phyloP scores from a whole-genome alignment of 805 yeast species.

The Ogataea nakhonphanomensis region DNA sequence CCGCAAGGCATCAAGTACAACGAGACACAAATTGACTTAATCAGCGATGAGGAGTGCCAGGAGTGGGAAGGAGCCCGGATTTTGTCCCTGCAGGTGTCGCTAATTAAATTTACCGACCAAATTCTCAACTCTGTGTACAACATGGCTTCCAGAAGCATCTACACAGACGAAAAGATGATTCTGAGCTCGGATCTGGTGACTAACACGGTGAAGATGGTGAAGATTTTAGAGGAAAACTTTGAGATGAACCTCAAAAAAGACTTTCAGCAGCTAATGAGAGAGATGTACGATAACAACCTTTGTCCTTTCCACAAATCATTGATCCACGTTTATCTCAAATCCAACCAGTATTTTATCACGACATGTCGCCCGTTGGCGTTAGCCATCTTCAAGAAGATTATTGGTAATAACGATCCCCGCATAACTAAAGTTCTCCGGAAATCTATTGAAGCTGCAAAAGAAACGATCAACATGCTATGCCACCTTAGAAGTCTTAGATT shows the following conservation, averaged over 20 bases:
- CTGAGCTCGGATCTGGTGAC: slow-evolving; percentile 19
- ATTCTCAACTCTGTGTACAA: slow-evolving; percentile 34
- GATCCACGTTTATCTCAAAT: slow-evolving; percentile 34
- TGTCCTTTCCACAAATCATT: slow-evolving; percentile 20
- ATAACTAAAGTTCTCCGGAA: slow-evolving; percentile 28
- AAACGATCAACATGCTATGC: slow-evolving; percentile 30
- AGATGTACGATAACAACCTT: slow-evolving; percentile 17
- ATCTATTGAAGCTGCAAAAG: slow-evolving; percentile 32
- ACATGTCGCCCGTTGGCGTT: slow-evolving; percentile 36
- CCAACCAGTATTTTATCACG: slow-evolving; percentile 36
- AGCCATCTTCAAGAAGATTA: slow-evolving; percentile 32
- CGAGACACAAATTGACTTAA: slow-evolving; percentile 33
- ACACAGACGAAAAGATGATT: slow-evolving; percentile 19
- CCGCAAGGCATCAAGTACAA: slow-evolving; percentile 34
- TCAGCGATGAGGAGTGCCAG: slow-evolving; percentile 22
- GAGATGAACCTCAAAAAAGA: slow-evolving; percentile 20
- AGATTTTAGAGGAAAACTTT: slow-evolving; percentile 25
- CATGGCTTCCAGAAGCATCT: slow-evolving; percentile 26
- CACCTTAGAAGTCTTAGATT: slow-evolving; percentile 28
- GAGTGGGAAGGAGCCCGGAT: slow-evolving; percentile 33
- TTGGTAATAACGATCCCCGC: slow-evolving; percentile 19
- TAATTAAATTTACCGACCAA: slow-evolving; percentile 28
- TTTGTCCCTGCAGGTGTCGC: slow-evolving; percentile 27
- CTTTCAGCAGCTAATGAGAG: slow-evolving; percentile 20
- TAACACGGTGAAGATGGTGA: slow-evolving; percentile 20